Evolutionary conservation across 176 grass and related monocot genomes (phyloP).

Genomic region (Oryza glaberrima): DNA sequence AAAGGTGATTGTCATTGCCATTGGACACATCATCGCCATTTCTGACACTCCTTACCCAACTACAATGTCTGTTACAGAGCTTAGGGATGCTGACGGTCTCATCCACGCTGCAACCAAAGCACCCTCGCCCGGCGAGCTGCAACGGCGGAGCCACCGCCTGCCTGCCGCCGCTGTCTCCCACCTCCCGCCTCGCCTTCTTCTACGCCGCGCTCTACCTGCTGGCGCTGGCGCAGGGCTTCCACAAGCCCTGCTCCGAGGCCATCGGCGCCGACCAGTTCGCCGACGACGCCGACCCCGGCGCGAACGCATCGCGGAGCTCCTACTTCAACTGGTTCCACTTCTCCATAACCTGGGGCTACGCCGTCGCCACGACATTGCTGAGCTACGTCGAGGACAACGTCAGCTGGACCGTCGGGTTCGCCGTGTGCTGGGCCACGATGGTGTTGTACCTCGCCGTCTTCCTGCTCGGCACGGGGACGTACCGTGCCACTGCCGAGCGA

Average conservation of each 20-base stretch:
- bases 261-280: slow-evolving; percentile 73
- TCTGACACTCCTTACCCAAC: no score
- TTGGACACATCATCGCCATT: no score
- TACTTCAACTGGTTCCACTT: no score
- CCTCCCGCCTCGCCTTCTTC: slow-evolving; percentile 32
- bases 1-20: no score
- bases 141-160: background rate
- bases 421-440: slow-evolving; percentile 53
- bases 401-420: slow-evolving; percentile 64
- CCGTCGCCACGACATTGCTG: background rate
- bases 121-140: background rate
- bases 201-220: slow-evolving; percentile 65
- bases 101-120: slow-evolving; percentile 24
- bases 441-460: slow-evolving; percentile 42
- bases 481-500: slow-evolving; percentile 8
- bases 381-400: slow-evolving; percentile 73
- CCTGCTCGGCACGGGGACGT: slow-evolving; percentile 45
- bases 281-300: no score
- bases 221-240: slow-evolving; percentile 65
- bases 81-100: slow-evolving; percentile 57
- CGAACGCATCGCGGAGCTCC: background rate
- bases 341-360: no score
- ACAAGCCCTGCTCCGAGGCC: slow-evolving; percentile 62
- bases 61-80: no score
- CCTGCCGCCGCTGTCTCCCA: no score